Evolutionary conservation across 2,329 filamentous ascomycete species (phyloP).

Genomic region (Teratosphaeria nubilosa): DNA sequence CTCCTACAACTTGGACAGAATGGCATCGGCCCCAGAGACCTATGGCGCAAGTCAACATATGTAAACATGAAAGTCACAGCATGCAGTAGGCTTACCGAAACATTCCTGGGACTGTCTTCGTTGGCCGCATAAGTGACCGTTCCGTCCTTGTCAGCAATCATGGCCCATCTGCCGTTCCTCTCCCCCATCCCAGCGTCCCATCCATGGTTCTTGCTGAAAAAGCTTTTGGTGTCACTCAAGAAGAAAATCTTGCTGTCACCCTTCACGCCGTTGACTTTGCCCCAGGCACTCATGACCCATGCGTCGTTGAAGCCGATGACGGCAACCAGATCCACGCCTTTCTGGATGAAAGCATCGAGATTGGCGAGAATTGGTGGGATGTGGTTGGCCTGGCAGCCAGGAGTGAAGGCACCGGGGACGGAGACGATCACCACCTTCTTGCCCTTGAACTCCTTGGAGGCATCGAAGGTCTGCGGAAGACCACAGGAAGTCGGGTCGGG

Average conservation of each 20-base stretch:
- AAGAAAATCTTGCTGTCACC: conserved; percentile 67
- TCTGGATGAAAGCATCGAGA: conserved; percentile 58
- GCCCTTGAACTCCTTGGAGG: conserved; percentile 62
- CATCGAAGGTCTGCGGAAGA: conserved; percentile 66
- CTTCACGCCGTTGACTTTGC: conserved; percentile 73
- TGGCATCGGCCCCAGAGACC: conserved; percentile 18
- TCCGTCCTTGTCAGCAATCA: conserved; percentile 68
- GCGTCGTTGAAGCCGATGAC: conserved; percentile 74
- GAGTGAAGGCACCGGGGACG: conserved; percentile 65
- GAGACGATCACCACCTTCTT: conserved; percentile 64
- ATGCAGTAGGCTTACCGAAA: conserved; percentile 30
- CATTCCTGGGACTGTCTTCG: conserved; percentile 47
- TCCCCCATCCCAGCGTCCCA: conserved; percentile 60
- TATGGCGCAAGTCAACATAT: neutral
- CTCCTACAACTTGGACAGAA: conserved; percentile 17
- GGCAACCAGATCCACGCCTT: conserved; percentile 73
- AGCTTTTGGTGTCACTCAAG: conserved; percentile 57
- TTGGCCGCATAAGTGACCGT: conserved; percentile 73
- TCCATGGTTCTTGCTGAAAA: conserved; percentile 66
- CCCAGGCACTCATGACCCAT: conserved; percentile 63
- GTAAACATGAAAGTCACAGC: neutral
- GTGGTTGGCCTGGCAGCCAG: conserved; percentile 73
- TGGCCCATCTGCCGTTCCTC: conserved; percentile 67
- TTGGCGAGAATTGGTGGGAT: conserved; percentile 71
- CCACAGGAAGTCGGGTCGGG: conserved; percentile 65